These are phyloP conservation scores for Pythium brachiatum DNA, from an alignment of 352 stramenopile species.

Conservation along the genomic window DNA sequence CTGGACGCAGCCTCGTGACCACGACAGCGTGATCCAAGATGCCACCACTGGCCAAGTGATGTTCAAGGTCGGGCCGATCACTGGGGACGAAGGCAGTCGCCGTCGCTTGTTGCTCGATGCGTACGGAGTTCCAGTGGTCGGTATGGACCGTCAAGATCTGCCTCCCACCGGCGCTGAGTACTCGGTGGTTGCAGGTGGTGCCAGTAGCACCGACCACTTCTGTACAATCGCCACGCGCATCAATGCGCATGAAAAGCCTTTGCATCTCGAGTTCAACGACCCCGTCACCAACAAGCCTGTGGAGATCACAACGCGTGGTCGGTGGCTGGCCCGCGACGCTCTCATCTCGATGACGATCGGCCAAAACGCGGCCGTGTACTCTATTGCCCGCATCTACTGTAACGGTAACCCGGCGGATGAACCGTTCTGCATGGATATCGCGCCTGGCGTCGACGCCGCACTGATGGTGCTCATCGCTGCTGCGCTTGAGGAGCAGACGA, in stretches of 20 bases:
- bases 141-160: constrained; percentile 2
- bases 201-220: not conserved
- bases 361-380: constrained; percentile 3
- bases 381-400: constrained; percentile 19
- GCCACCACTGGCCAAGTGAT: constrained; percentile 2
- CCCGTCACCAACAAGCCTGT: constrained; percentile 11
- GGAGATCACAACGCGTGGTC: not conserved
- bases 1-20: constrained; percentile 12
- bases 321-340: constrained; percentile 17
- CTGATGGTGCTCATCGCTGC: constrained; percentile 16
- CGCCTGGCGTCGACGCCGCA: constrained; percentile 16
- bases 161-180: constrained; percentile 1
- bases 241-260: constrained; percentile 7
- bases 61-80: constrained; percentile 13
- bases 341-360: constrained; percentile 18
- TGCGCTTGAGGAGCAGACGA: constrained; percentile 22
- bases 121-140: constrained; percentile 19
- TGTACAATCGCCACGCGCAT: constrained; percentile 10
- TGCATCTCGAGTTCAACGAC: constrained; percentile 19
- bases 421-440: constrained; percentile 18
- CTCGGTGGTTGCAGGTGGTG: constrained; percentile 15
- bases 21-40: constrained; percentile 14
- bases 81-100: not conserved
- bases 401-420: not conserved
- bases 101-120: constrained; percentile 17